phyloP scores from a whole-genome alignment of 257 asterid species.

The Ehretia macrophylla region DNA sequence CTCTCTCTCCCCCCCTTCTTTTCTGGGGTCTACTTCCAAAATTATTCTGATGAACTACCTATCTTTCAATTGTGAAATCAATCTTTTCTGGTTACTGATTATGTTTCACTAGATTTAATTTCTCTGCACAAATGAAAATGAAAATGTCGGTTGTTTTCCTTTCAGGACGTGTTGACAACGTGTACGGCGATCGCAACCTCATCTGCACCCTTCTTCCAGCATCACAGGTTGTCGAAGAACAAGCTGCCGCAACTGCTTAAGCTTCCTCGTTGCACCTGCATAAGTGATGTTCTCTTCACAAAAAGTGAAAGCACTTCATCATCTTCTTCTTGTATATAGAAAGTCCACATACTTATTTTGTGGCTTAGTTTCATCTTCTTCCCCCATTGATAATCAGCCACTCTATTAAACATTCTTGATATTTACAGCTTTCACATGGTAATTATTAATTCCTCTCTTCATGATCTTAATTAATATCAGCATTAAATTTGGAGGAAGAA shows the following conservation, averaged over 20 bases:
- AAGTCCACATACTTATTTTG: conserved; percentile 27
- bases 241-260: conserved; percentile 82
- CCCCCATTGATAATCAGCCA: conserved; percentile 23
- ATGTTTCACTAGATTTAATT: no score
- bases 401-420: conserved; percentile 33
- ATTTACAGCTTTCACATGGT: conserved; percentile 28
- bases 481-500: neutral
- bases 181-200: conserved; percentile 98
- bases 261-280: conserved; percentile 11
- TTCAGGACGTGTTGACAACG: conserved; percentile 92
- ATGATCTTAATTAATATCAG: neutral
- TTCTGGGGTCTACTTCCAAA: no score
- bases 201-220: conserved; percentile 91
- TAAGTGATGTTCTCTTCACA: conserved; percentile 10
- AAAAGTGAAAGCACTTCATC: conserved; percentile 12
- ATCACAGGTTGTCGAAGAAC: conserved; percentile 79
- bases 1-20: no score
- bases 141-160: conserved; percentile 5
- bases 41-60: no score
- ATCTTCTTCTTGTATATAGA: conserved; percentile 44
- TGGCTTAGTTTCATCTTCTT: conserved; percentile 25
- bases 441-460: conserved; percentile 13
- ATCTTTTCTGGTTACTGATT: no score
- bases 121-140: conserved; percentile 3
- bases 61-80: no score